Conservation (phyloP, 2,329 filamentous ascomycete species). For the Phaeosphaeriaceae sp. region DNA sequence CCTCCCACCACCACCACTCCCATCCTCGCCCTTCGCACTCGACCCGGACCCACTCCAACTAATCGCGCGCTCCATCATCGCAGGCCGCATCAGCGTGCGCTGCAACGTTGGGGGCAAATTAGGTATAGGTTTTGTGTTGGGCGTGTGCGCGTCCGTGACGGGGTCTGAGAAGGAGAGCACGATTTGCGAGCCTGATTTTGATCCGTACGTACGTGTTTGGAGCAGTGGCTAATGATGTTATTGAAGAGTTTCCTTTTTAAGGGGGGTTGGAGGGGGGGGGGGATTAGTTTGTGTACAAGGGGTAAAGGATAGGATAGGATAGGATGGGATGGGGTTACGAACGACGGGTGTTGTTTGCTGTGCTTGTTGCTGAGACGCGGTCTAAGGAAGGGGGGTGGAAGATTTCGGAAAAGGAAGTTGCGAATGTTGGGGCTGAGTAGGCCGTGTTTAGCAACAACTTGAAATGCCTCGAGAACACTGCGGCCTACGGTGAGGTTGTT, state of each 20-base stretch:
- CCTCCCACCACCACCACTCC: slow-evolving; percentile 8
- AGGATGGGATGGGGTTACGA: no score
- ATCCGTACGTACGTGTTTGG: slow-evolving; percentile 26
- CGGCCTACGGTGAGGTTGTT: slow-evolving; percentile 40
- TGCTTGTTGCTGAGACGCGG: slow-evolving; percentile 33
- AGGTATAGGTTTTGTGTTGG: no score
- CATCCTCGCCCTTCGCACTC: background rate
- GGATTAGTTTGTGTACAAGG: no score
- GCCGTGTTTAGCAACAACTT: slow-evolving; percentile 39
- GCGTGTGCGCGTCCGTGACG: no score
- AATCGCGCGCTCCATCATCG: background rate
- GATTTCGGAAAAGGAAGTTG: no score
- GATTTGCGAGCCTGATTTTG: slow-evolving; percentile 18
- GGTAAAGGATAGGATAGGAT: no score
- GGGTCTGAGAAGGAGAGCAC: slow-evolving; percentile 33
- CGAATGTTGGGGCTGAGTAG: slow-evolving; percentile 35
- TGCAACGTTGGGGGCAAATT: no score
- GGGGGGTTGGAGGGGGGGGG: no score
- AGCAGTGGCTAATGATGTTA: no score
- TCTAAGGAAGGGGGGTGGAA: no score
- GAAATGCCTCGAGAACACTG: slow-evolving; percentile 39
- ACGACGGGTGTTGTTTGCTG: slow-evolving; percentile 18
- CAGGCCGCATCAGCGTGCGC: background rate
- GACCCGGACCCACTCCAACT: slow-evolving; percentile 1
- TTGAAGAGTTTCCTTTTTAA: no score